A percentile compares a stretch with the other conserved stretches of the same genome.
phyloP scores from a whole-genome alignment of 2,329 filamentous ascomycete genomes.

The Cordyceps cicadae region DNA sequence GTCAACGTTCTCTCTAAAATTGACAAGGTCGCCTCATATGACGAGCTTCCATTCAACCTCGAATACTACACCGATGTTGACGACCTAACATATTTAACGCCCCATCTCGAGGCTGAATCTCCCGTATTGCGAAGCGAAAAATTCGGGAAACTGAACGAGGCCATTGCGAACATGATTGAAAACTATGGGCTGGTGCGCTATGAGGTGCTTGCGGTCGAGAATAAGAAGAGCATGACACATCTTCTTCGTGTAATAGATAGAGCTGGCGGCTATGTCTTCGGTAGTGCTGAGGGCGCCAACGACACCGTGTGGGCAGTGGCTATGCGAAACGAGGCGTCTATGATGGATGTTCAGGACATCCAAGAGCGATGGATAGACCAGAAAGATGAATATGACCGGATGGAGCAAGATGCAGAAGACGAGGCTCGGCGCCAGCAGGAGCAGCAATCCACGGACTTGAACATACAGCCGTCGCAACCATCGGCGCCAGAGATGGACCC shows the following conservation, averaged over 20 bases:
- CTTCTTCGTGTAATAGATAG: slow-evolving; percentile 83
- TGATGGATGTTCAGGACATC: slow-evolving; percentile 78
- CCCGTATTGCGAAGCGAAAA: slow-evolving; percentile 62
- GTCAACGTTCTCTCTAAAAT: slow-evolving; percentile 97
- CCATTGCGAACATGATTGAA: slow-evolving; percentile 78
- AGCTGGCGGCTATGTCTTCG: slow-evolving; percentile 88
- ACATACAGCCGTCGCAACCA: slow-evolving; percentile 17
- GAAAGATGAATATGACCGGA: slow-evolving; percentile 77
- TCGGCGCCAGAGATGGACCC: slow-evolving; percentile 29
- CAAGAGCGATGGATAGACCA: slow-evolving; percentile 94
- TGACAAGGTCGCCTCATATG: slow-evolving; percentile 81
- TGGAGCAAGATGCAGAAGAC: slow-evolving; percentile 68
- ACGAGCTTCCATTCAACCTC: slow-evolving; percentile 84
- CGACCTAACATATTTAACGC: slow-evolving; percentile 76
- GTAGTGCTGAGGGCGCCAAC: slow-evolving; percentile 81
- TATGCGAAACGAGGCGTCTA: slow-evolving; percentile 66
- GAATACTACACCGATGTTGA: slow-evolving; percentile 98
- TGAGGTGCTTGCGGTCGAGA: slow-evolving; percentile 90
- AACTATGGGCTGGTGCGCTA: slow-evolving; percentile 86
- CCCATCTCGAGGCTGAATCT: slow-evolving; percentile 70
- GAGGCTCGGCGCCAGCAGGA: slow-evolving; percentile 48
- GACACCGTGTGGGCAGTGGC: slow-evolving; percentile 97
- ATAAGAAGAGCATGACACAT: slow-evolving; percentile 95
- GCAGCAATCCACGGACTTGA: slow-evolving; percentile 30
- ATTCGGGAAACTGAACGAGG: slow-evolving; percentile 76